Conservation (phyloP, 768 basidiomycete genomes). For the Lactarius vividus region DNA sequence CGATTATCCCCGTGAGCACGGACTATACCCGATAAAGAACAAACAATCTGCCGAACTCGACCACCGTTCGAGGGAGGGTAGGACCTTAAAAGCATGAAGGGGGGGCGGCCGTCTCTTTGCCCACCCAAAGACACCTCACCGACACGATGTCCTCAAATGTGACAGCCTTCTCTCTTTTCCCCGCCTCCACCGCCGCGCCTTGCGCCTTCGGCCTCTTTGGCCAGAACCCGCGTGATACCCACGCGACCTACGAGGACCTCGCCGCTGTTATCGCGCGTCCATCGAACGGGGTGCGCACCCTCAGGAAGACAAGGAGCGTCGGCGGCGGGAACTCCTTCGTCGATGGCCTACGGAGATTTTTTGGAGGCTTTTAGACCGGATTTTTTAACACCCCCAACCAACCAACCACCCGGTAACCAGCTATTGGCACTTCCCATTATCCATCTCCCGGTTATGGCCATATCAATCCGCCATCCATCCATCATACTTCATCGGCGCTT, state of each 20-base stretch:
- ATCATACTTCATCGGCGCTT: background rate
- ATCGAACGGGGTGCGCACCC: background rate
- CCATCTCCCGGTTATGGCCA: background rate
- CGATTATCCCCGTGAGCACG: background rate
- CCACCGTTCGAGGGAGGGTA: background rate
- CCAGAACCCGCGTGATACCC: slow-evolving; percentile 23
- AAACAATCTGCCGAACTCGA: slow-evolving; percentile 19
- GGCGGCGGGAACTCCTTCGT: background rate
- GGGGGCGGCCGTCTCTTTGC: background rate
- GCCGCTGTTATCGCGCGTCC: slow-evolving; percentile 7
- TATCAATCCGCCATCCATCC: background rate
- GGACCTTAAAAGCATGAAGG: background rate
- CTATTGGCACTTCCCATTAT: background rate
- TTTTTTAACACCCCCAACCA: background rate
- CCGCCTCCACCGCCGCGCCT: slow-evolving; percentile 16
- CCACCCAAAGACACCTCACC: background rate
- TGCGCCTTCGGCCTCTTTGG: slow-evolving; percentile 24
- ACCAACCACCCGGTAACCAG: background rate
- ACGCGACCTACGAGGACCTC: slow-evolving; percentile 17
- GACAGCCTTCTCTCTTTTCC: slow-evolving; percentile 16
- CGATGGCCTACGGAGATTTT: slow-evolving; percentile 14
- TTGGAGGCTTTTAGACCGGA: slow-evolving; percentile 2
- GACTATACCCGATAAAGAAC: slow-evolving; percentile 24
- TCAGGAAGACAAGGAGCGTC: background rate
- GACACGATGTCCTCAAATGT: slow-evolving; percentile 2